A percentile compares a stretch with the other conserved stretches of the same genome.
Evolutionary conservation across 495 filamentous ascomycete genomes (phyloP).

Genomic region (Bryoglossum gracile): DNA sequence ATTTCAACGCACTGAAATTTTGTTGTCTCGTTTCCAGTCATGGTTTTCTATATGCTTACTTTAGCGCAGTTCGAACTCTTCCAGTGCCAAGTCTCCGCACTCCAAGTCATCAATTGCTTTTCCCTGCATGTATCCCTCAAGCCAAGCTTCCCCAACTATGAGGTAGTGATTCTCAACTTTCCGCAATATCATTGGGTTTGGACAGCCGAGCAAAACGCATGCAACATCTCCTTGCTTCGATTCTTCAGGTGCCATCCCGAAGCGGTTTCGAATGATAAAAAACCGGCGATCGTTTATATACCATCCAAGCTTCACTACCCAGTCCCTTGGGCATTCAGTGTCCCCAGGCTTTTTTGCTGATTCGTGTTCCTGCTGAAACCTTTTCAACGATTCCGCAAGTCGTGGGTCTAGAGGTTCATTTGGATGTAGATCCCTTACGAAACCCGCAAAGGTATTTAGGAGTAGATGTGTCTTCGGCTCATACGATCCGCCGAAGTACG

Average conservation of each 20-base stretch:
- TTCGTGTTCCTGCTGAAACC: background rate
- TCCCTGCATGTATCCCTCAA: slow-evolving; percentile 22
- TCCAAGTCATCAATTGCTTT: slow-evolving; percentile 7
- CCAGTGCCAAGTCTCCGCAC: background rate
- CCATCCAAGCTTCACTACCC: no score
- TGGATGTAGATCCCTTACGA: no score
- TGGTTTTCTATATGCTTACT: no score
- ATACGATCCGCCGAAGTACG: no score
- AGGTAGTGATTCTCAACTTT: slow-evolving; percentile 3
- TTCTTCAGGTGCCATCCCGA: background rate
- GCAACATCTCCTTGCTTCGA: slow-evolving; percentile 1
- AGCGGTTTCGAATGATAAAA: background rate
- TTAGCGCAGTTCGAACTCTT: slow-evolving; percentile 2
- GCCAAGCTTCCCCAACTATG: slow-evolving; percentile 20
- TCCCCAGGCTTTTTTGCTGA: background rate
- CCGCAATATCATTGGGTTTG: slow-evolving; percentile 3
- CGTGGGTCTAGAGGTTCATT: no score
- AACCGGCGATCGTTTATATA: background rate
- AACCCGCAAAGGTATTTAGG: no score
- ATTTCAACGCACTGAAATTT: no score
- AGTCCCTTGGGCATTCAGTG: background rate
- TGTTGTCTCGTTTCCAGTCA: no score
- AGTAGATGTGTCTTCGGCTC: no score
- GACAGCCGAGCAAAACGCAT: slow-evolving; percentile 4
- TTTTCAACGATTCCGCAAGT: no score